A percentile compares a stretch with the other conserved stretches of the same genome.
Conservation (phyloP, 805 yeast species). For the Lachancea dasiensis region DNA sequence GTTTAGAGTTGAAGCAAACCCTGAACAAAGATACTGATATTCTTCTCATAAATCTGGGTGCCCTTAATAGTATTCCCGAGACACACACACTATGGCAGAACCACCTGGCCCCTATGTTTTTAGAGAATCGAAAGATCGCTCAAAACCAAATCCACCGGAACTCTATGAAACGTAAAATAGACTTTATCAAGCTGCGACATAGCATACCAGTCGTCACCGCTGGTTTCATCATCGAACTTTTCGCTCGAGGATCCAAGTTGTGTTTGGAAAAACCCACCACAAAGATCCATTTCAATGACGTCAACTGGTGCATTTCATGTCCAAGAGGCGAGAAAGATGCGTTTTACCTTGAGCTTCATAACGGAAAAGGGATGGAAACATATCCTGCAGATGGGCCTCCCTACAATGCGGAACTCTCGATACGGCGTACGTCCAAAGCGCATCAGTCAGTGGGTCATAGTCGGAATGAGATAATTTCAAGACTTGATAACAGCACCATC, state of each 20-base stretch:
- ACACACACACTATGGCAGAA: constrained; percentile 27
- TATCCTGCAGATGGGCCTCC: no score
- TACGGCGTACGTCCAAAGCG: not conserved
- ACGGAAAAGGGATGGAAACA: no score
- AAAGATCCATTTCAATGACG: constrained; percentile 23
- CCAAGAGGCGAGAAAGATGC: constrained; percentile 26
- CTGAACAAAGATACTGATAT: constrained; percentile 29
- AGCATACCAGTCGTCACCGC: constrained; percentile 31
- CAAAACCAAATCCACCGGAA: constrained; percentile 26
- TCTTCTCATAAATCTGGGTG: constrained; percentile 26
- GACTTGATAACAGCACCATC: not conserved
- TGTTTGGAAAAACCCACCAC: constrained; percentile 1
- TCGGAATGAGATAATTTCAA: not conserved
- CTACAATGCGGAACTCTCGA: not conserved
- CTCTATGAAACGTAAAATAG: constrained; percentile 31
- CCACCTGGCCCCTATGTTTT: constrained; percentile 26
- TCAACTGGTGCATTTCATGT: constrained; percentile 31
- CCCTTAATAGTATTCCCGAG: constrained; percentile 24
- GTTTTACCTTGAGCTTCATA: constrained; percentile 17
- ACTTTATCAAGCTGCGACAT: constrained; percentile 27
- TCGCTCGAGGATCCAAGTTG: constrained; percentile 12
- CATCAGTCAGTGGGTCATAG: not conserved
- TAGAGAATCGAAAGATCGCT: constrained; percentile 10
- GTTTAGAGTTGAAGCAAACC: constrained; percentile 22
- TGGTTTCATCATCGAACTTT: constrained; percentile 26